Evolutionary conservation across 306 rosid species (phyloP), one percentile per base, ranked within the genome.

Genomic region (Delonix regia): DNA sequence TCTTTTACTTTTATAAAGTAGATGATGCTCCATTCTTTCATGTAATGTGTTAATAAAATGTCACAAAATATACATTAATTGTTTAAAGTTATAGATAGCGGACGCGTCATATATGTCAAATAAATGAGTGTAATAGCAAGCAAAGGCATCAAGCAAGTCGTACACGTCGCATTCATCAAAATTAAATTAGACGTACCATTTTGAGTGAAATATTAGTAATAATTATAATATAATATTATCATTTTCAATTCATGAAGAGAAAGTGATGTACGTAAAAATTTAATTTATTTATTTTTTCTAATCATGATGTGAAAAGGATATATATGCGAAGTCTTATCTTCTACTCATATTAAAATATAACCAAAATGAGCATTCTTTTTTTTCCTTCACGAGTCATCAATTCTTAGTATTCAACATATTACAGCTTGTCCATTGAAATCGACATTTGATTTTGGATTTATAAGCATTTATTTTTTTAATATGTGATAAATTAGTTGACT

Each of bases 301-400:
- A 72, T 77, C 80, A 42, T 77, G 51, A 65, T 67, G 71, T 51
- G 80, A 66, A 80, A 84, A 22, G 53, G 82, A 76, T 76, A 84
- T 61, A 12, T 24, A 11, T 22, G 4, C 16, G 19, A 42, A 34
- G 33, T 21, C 51, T 65, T 44, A n/a, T 66, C 53, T 49, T 73
- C 9, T 22, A 19, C 21, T 60, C 25, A 48, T 48, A 18, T 6
- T 55, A 59, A 78, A 22, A 69, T 53, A 66, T 25, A 63, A 70
- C 19, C 11, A 21, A 27, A 11, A 66, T 22, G 33, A 22, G 12
- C 47, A 21, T 0, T 3, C 18, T 16, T 7, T 19, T 41, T 39
- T 21, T 19, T 39, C 0, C 5, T 12, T 4, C 4, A 66, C 14
- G 12, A n/a, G 41, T 19, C 49, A 59, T 47, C 39, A 27, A 34